Conservation (phyloP, 202 grass and related monocot genomes). For the Saccharum hybrid region DNA sequence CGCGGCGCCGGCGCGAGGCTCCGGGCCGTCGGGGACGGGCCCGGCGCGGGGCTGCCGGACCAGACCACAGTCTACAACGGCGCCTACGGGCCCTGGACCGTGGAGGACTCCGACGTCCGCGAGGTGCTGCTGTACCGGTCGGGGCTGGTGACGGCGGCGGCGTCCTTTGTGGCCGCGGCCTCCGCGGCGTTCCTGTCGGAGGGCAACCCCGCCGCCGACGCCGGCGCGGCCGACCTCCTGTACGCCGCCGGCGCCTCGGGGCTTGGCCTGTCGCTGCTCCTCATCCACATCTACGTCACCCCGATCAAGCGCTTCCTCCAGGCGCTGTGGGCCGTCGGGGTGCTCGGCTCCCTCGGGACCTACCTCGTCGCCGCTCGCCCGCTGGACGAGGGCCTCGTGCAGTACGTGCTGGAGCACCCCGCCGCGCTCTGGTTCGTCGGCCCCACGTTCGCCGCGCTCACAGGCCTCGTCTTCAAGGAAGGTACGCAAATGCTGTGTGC, state of each 20-base stretch:
- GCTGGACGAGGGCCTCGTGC: constrained; percentile 60
- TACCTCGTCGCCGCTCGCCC: constrained; percentile 67
- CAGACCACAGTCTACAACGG: constrained; percentile 68
- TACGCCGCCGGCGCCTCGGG: constrained; percentile 72
- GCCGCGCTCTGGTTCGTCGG: constrained; percentile 72
- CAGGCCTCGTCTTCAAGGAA: constrained; percentile 96
- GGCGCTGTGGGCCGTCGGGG: constrained; percentile 71
- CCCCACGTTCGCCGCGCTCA: constrained; percentile 82
- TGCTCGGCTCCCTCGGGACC: constrained; percentile 64
- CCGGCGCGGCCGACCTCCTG: constrained; percentile 60
- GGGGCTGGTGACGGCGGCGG: constrained; percentile 72
- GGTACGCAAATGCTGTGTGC: constrained; percentile 46
- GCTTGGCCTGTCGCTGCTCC: constrained; percentile 73
- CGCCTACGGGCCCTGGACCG: constrained; percentile 79
- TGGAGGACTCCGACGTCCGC: constrained; percentile 73
- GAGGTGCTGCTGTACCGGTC: constrained; percentile 88
- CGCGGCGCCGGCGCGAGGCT: neutral
- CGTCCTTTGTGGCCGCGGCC: constrained; percentile 63
- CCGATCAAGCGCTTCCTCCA: constrained; percentile 92
- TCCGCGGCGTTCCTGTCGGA: constrained; percentile 71
- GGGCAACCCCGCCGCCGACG: constrained; percentile 54
- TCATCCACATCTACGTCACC: constrained; percentile 93
- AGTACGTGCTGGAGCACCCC: constrained; percentile 71
- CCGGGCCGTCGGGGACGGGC: constrained; percentile 52
- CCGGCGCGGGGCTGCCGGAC: constrained; percentile 45